These are phyloP conservation scores for Globisporangium solare DNA, from an alignment of 352 stramenopile genomes.

Conservation along the genomic window DNA sequence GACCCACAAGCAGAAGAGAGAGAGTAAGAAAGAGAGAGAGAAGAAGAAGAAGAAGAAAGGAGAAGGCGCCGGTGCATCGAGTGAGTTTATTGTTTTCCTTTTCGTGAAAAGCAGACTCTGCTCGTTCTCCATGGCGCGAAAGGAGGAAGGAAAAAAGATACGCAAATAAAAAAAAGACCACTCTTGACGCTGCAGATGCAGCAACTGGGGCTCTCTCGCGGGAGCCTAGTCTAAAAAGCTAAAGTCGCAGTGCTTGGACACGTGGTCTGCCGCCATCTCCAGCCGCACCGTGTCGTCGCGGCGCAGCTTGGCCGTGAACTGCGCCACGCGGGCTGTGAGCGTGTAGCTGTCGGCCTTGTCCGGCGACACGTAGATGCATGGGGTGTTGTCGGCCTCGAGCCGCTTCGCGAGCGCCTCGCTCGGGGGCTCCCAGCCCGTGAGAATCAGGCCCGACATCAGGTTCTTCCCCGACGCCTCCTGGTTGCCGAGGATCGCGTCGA, in stretches of 20 bases:
- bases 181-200: too few species aligned
- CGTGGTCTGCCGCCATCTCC: slow-evolving; percentile 74
- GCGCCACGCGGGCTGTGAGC: slow-evolving; percentile 67
- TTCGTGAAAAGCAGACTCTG: too few species aligned
- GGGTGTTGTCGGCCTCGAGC: slow-evolving; percentile 80
- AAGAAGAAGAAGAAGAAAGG: neutral
- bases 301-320: slow-evolving; percentile 82
- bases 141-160: neutral
- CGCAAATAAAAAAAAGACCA: neutral
- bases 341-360: slow-evolving; percentile 86
- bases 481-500: slow-evolving; percentile 84
- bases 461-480: slow-evolving; percentile 70
- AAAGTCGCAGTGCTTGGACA: slow-evolving; percentile 81
- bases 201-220: too few species aligned
- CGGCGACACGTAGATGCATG: slow-evolving; percentile 84
- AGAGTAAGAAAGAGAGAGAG: neutral
- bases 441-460: slow-evolving; percentile 71
- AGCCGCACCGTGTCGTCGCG: slow-evolving; percentile 68
- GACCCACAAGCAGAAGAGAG: neutral
- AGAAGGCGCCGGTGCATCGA: neutral
- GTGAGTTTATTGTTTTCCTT: too few species aligned
- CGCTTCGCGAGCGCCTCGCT: slow-evolving; percentile 56
- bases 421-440: slow-evolving; percentile 79
- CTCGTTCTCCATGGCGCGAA: neutral
- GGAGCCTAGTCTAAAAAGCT: slow-evolving; percentile 42